A percentile compares a stretch with the other conserved stretches of the same genome.
Conservation (phyloP, 371 early-diverging fungal species). For the Batkoa obscura region DNA sequence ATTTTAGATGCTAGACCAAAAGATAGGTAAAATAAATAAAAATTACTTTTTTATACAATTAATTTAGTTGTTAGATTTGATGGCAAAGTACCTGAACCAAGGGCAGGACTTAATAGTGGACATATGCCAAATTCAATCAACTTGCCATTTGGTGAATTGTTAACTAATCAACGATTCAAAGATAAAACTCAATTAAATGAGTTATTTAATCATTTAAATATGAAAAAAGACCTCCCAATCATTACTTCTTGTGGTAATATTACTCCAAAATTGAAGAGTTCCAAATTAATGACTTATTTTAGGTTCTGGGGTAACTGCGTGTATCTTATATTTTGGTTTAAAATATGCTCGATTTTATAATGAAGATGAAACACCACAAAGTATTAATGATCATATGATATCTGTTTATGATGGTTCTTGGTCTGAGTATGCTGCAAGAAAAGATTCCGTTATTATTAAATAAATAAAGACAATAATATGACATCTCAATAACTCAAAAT, state of each 20-base stretch:
- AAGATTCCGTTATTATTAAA: not conserved
- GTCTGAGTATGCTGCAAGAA: conserved; percentile 50
- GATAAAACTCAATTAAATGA: conserved; percentile 21
- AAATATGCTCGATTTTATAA: not conserved
- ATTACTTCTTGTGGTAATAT: conserved; percentile 38
- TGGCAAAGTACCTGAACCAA: conserved; percentile 64
- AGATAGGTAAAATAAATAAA: not conserved
- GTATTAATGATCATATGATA: conserved; percentile 32
- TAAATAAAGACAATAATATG: too few species aligned
- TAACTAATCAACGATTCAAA: conserved; percentile 13
- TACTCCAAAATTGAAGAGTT: not conserved
- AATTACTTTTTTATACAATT: conserved; percentile 4
- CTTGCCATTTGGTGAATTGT: conserved; percentile 39
- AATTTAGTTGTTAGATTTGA: conserved; percentile 28
- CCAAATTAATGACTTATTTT: not conserved
- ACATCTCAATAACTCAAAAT: too few species aligned
- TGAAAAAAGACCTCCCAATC: conserved; percentile 29
- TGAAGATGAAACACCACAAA: conserved; percentile 20
- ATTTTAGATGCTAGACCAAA: conserved; percentile 70
- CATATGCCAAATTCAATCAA: conserved; percentile 68
- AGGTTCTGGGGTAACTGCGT: not conserved
- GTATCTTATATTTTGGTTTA: not conserved
- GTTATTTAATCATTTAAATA: conserved; percentile 23
- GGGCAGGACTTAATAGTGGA: conserved; percentile 61
- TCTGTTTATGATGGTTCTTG: conserved; percentile 71